Conservation (phyloP, 2,329 filamentous ascomycete species). For the Penicillium decumbens region DNA sequence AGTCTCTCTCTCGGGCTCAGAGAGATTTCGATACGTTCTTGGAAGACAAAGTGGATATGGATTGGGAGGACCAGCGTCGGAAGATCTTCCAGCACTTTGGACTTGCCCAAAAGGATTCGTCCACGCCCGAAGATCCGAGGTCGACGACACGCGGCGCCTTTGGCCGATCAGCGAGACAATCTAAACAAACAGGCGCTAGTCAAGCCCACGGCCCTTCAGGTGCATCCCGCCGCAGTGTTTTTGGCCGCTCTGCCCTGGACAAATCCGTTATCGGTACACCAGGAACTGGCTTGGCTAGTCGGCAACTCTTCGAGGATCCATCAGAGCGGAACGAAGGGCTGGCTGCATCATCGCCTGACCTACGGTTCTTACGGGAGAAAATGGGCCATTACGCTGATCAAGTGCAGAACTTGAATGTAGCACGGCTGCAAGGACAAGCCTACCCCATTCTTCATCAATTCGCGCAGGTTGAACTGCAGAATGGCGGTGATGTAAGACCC, state of each 20-base stretch:
- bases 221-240: constrained; percentile 52
- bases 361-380: constrained; percentile 76
- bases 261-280: constrained; percentile 84
- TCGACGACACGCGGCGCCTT: constrained; percentile 45
- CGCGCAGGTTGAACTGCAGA: constrained; percentile 65
- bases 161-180: constrained; percentile 43
- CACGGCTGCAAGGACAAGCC: constrained; percentile 60
- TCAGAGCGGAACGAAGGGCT: constrained; percentile 53
- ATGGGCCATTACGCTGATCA: constrained; percentile 75
- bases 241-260: constrained; percentile 66
- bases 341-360: constrained; percentile 56
- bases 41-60: constrained; percentile 88
- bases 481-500: constrained; percentile 57
- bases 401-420: constrained; percentile 71
- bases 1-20: constrained; percentile 83
- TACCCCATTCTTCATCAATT: constrained; percentile 76
- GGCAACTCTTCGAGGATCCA: constrained; percentile 65
- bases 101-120: constrained; percentile 54
- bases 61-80: constrained; percentile 91
- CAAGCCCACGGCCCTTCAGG: constrained; percentile 44
- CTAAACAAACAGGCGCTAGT: constrained; percentile 36
- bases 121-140: constrained; percentile 39
- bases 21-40: constrained; percentile 90
- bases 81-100: constrained; percentile 96
- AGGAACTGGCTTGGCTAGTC: constrained; percentile 57